phyloP scores from a whole-genome alignment of 2,329 filamentous ascomycete genomes.

The Plectosphaerella cucumerina region DNA sequence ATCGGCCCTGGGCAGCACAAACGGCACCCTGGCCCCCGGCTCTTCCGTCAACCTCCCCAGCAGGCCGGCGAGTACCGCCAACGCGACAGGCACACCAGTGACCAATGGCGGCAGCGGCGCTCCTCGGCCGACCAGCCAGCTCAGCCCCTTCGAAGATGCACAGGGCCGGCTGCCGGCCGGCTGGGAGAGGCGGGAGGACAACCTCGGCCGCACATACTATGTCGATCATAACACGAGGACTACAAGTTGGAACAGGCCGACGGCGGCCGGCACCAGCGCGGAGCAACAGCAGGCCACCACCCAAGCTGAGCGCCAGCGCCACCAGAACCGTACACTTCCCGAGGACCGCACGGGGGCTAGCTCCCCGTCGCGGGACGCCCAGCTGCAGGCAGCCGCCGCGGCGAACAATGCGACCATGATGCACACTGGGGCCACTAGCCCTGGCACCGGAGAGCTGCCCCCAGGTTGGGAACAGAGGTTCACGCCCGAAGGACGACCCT shows the following conservation, averaged over 20 bases:
- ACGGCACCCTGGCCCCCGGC: constrained; percentile 37
- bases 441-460: constrained; percentile 90
- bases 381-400: constrained; percentile 33
- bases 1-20: constrained; percentile 48
- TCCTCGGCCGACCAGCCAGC: constrained; percentile 25
- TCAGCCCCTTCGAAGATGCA: constrained; percentile 95
- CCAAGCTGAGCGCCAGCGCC: constrained; percentile 85
- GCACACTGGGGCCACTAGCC: constrained; percentile 90
- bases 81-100: constrained; percentile 16
- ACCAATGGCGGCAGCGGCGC: constrained; percentile 7
- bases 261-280: constrained; percentile 65
- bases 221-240: constrained; percentile 97
- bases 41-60: constrained; percentile 35
- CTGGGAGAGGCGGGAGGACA: constrained; percentile 95
- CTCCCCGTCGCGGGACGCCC: constrained; percentile 71
- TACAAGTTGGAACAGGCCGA: constrained; percentile 92
- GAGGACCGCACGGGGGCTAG: constrained; percentile 93
- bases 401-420: constrained; percentile 75
- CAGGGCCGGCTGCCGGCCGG: constrained; percentile 88
- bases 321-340: constrained; percentile 92
- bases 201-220: constrained; percentile 92
- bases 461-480: constrained; percentile 95
- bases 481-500: constrained; percentile 89
- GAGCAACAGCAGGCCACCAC: constrained; percentile 86
- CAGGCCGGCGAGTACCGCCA: constrained; percentile 43